phyloP scores from a whole-genome alignment of 208 protist species.

The Trypanosoma platydactyli region DNA sequence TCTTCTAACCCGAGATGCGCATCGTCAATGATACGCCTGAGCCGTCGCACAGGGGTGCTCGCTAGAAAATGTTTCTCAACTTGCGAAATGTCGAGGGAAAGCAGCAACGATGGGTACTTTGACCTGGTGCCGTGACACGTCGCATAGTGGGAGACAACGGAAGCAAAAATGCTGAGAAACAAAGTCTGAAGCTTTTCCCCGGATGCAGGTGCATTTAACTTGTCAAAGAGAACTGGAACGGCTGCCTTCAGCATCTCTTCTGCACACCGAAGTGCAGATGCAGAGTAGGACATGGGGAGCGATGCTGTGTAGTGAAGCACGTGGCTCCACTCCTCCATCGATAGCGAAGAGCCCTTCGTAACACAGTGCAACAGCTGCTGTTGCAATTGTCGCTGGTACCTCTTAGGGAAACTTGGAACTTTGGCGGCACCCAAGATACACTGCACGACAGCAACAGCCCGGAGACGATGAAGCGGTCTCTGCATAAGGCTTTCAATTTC shows the following conservation, averaged over 20 bases:
- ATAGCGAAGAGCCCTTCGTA: slow-evolving; percentile 42
- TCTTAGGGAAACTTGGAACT: slow-evolving; percentile 45
- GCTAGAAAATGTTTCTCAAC: slow-evolving; percentile 49
- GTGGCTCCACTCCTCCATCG: slow-evolving; percentile 55
- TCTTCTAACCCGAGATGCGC: not conserved
- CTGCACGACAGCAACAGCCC: slow-evolving; percentile 68
- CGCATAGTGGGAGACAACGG: slow-evolving; percentile 53
- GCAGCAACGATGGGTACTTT: slow-evolving; percentile 41
- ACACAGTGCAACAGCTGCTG: slow-evolving; percentile 57
- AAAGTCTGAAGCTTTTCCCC: slow-evolving; percentile 41
- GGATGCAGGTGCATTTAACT: slow-evolving; percentile 23
- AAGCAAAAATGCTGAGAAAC: slow-evolving; percentile 47
- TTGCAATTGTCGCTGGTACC: slow-evolving; percentile 63
- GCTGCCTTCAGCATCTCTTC: slow-evolving; percentile 60
- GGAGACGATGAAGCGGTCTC: slow-evolving; percentile 53
- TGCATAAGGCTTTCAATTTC: slow-evolving; percentile 46
- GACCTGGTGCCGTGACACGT: slow-evolving; percentile 33
- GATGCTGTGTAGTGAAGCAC: slow-evolving; percentile 30
- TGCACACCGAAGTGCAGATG: slow-evolving; percentile 50
- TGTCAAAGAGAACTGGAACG: slow-evolving; percentile 33
- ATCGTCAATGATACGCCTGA: slow-evolving; percentile 37
- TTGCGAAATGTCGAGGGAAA: not conserved
- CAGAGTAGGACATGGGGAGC: slow-evolving; percentile 38
- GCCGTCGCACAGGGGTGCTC: slow-evolving; percentile 41
- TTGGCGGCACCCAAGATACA: slow-evolving; percentile 62